phyloP scores from a whole-genome alignment of 2,329 filamentous ascomycete species.

The Penicillium sp. region DNA sequence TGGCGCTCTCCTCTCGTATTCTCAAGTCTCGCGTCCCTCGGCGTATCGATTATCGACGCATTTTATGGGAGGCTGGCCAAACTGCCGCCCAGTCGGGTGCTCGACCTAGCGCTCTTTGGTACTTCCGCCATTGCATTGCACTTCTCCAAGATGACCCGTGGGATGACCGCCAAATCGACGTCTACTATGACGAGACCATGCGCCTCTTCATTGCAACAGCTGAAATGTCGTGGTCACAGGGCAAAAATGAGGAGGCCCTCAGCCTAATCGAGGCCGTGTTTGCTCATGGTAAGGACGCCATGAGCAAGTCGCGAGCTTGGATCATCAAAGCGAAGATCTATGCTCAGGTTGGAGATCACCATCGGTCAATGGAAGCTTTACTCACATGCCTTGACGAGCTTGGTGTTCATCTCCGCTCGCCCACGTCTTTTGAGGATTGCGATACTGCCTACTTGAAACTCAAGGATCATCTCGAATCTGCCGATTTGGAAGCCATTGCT shows the following conservation, averaged over 20 bases:
- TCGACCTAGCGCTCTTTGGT: slow-evolving; percentile 76
- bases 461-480: slow-evolving; percentile 60
- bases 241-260: slow-evolving; percentile 67
- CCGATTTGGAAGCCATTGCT: slow-evolving; percentile 50
- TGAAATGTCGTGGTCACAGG: slow-evolving; percentile 80
- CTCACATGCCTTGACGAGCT: slow-evolving; percentile 71
- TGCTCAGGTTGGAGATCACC: slow-evolving; percentile 71
- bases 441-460: slow-evolving; percentile 71
- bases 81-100: slow-evolving; percentile 80
- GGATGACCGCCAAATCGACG: slow-evolving; percentile 68
- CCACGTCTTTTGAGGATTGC: slow-evolving; percentile 73
- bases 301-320: slow-evolving; percentile 82
- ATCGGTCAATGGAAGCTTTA: slow-evolving; percentile 68
- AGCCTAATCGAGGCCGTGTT: slow-evolving; percentile 71
- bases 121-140: slow-evolving; percentile 73
- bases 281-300: slow-evolving; percentile 65
- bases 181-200: slow-evolving; percentile 83
- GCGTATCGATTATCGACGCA: slow-evolving; percentile 68
- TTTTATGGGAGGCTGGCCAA: slow-evolving; percentile 77
- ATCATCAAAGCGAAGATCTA: slow-evolving; percentile 80
- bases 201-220: slow-evolving; percentile 76
- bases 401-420: slow-evolving; percentile 64
- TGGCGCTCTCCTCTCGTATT: slow-evolving; percentile 73
- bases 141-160: slow-evolving; percentile 81
- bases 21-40: slow-evolving; percentile 66